Conservation (phyloP, 1,139 yeast genomes). For the Nakaseomyces glabratus region DNA sequence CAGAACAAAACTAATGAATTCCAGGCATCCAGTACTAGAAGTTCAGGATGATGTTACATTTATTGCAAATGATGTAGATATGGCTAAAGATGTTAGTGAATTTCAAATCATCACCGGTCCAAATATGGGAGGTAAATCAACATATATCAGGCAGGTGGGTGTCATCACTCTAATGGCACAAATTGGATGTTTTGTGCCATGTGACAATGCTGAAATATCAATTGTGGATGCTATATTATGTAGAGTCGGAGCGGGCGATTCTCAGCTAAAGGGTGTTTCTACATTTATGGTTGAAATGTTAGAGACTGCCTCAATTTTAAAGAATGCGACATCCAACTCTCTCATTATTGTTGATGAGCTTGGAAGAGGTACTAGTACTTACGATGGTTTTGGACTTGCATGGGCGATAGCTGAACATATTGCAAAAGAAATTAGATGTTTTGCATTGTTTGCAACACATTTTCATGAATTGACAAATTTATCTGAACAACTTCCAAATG, state of each 20-base stretch:
- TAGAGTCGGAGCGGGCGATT: slow-evolving; percentile 98
- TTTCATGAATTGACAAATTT: slow-evolving; percentile 88
- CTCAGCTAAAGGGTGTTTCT: slow-evolving; percentile 91
- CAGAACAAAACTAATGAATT: slow-evolving; percentile 49
- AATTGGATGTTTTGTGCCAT: slow-evolving; percentile 86
- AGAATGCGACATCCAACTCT: slow-evolving; percentile 76
- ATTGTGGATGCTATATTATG: slow-evolving; percentile 88
- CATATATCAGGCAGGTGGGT: slow-evolving; percentile 87
- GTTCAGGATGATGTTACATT: slow-evolving; percentile 81
- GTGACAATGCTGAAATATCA: slow-evolving; percentile 61
- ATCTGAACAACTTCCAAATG: slow-evolving; percentile 51
- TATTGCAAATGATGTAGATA: slow-evolving; percentile 73
- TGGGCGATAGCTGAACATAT: slow-evolving; percentile 92
- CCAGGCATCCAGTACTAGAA: slow-evolving; percentile 92
- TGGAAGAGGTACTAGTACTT: slow-evolving; percentile 94
- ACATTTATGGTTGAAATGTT: slow-evolving; percentile 98
- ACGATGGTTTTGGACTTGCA: slow-evolving; percentile 96
- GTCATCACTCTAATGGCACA: slow-evolving; percentile 85
- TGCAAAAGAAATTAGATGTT: slow-evolving; percentile 59
- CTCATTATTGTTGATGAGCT: slow-evolving; percentile 88
- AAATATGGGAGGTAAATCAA: slow-evolving; percentile 97
- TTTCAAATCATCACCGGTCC: slow-evolving; percentile 92
- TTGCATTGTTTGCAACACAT: slow-evolving; percentile 90
- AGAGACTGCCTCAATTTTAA: slow-evolving; percentile 85
- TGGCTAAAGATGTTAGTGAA: slow-evolving; percentile 45